These are phyloP conservation scores for Keqinozyma sinolaborantium DNA, from an alignment of 1,139 yeast genomes.

Conservation along the genomic window DNA sequence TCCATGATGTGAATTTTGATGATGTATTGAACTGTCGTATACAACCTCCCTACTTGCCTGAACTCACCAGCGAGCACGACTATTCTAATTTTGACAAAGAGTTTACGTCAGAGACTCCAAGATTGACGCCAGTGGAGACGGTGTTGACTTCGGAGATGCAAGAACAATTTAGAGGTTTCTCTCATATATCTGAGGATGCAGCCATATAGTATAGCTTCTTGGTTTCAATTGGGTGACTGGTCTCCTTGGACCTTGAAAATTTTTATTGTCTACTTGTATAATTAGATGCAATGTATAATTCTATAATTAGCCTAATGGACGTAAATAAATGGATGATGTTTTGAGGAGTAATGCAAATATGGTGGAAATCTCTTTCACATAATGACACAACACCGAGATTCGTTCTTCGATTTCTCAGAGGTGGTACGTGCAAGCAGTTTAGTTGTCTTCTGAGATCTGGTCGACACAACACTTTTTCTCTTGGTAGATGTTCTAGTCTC, in stretches of 20 bases:
- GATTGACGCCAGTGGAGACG: constrained; percentile 91
- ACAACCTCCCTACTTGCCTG: constrained; percentile 83
- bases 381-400: constrained; percentile 13
- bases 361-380: constrained; percentile 4
- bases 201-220: constrained; percentile 27
- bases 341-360: background rate
- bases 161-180: constrained; percentile 95
- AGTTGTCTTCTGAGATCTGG: too few relatives aligned
- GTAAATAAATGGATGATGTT: background rate
- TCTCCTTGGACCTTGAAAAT: background rate
- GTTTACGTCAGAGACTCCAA: constrained; percentile 92
- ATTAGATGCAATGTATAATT: constrained; percentile 2
- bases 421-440: background rate
- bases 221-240: background rate
- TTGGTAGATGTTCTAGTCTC: too few relatives aligned
- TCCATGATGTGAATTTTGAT: constrained; percentile 85
- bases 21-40: constrained; percentile 72
- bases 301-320: background rate
- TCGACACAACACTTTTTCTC: too few relatives aligned
- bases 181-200: constrained; percentile 75
- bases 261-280: background rate
- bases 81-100: constrained; percentile 92
- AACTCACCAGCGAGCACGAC: constrained; percentile 81
- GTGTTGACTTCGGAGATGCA: constrained; percentile 85
- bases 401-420: background rate